Percentiles rank a stretch among this genome's conserved stretches.
phyloP scores from a whole-genome alignment of 805 yeast genomes.

The Yarrowia sp. region DNA sequence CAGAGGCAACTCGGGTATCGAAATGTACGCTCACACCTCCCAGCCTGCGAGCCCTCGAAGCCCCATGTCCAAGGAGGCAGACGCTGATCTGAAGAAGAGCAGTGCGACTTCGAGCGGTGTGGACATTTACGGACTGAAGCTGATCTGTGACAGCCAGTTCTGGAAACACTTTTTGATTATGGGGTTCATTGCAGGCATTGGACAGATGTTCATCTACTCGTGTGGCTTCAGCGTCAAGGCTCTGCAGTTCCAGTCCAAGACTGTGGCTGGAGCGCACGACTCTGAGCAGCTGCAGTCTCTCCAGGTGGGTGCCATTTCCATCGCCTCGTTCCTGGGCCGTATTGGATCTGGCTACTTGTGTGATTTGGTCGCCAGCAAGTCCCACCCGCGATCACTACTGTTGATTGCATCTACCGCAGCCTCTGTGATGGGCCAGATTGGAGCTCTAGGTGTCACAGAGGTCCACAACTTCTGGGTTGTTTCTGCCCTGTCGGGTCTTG shows the following conservation, averaged over 20 bases:
- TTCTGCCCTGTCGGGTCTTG: slow-evolving; percentile 62
- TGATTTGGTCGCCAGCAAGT: slow-evolving; percentile 52
- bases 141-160: slow-evolving; percentile 30
- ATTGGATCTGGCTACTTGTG: slow-evolving; percentile 61
- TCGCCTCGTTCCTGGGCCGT: slow-evolving; percentile 66
- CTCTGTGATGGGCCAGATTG: slow-evolving; percentile 50
- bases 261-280: slow-evolving; percentile 37
- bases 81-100: slow-evolving; percentile 17
- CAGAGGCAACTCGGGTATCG: background rate
- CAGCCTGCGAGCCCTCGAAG: background rate
- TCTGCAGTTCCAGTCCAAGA: slow-evolving; percentile 33
- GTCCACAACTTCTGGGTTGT: slow-evolving; percentile 45
- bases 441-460: slow-evolving; percentile 45
- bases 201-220: slow-evolving; percentile 73
- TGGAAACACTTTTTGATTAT: slow-evolving; percentile 41
- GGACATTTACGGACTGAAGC: slow-evolving; percentile 23
- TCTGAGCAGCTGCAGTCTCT: slow-evolving; percentile 54
- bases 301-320: slow-evolving; percentile 70
- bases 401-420: slow-evolving; percentile 53
- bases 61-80: slow-evolving; percentile 8
- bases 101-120: background rate
- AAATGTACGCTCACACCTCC: background rate
- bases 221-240: slow-evolving; percentile 69
- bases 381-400: slow-evolving; percentile 52
- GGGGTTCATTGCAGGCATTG: slow-evolving; percentile 60